These are phyloP conservation scores for Chimonanthus praecox DNA, from an alignment of 164 flowering plant species.

Conservation along the genomic window DNA sequence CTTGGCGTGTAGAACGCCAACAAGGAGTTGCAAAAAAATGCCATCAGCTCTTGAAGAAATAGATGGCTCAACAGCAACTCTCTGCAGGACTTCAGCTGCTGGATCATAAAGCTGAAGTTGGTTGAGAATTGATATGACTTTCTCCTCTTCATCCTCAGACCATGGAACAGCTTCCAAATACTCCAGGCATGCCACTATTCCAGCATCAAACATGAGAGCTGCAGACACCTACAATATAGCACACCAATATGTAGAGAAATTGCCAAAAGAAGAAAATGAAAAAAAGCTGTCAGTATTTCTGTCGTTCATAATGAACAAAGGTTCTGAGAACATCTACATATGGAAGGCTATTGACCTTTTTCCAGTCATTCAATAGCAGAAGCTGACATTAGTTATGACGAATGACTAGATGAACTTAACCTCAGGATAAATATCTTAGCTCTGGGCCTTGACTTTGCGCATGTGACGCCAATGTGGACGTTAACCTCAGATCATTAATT, in stretches of 20 bases:
- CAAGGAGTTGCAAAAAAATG: slow-evolving; percentile 45
- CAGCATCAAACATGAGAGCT: slow-evolving; percentile 63
- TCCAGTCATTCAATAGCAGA: too few relatives aligned
- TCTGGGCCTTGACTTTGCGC: too few relatives aligned
- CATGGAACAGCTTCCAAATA: slow-evolving; percentile 89
- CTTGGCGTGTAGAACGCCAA: slow-evolving; percentile 64
- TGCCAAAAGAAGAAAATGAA: background rate
- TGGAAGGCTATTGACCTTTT: too few relatives aligned
- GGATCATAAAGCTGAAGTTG: slow-evolving; percentile 52
- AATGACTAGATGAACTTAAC: too few relatives aligned
- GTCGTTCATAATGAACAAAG: too few relatives aligned
- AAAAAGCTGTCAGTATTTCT: too few relatives aligned
- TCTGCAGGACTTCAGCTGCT: slow-evolving; percentile 42
- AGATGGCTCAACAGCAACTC: slow-evolving; percentile 60
- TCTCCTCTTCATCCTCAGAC: slow-evolving; percentile 82
- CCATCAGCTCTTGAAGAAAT: slow-evolving; percentile 48
- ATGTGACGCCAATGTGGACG: too few relatives aligned
- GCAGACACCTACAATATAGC: slow-evolving; percentile 55
- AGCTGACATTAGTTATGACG: too few relatives aligned
- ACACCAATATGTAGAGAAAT: slow-evolving; percentile 5
- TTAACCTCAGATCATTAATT: too few relatives aligned
- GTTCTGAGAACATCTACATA: too few relatives aligned
- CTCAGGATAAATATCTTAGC: too few relatives aligned
- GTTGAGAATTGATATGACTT: slow-evolving; percentile 43
- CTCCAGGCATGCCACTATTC: slow-evolving; percentile 67